Evolutionary conservation across 1,284 basidiomycete species (phyloP), one percentile per base, ranked within the genome.

Genomic region (Ceratobasidium sp.): DNA sequence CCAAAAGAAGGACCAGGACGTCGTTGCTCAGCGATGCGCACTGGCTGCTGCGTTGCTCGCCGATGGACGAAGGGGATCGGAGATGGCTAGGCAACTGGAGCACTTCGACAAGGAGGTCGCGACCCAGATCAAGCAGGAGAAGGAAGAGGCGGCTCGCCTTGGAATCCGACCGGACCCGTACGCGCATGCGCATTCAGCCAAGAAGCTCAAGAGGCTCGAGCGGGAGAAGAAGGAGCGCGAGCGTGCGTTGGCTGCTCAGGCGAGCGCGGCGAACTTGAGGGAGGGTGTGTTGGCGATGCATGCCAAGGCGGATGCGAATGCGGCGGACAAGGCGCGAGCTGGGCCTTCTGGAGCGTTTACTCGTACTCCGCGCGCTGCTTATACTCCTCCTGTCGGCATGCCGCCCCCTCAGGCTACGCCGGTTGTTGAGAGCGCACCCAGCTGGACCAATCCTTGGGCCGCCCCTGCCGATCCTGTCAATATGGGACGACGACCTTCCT

Each of bases 1-100:
- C 54, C 67, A 71, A 50, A 71, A 71, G 67, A 71, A 71, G 56
- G 67, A 71, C 45, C 67, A 71, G 56, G 67, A 71, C 17, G 51
- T 71, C n/a, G 67, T 71, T 22, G 67, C 67, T 50, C 67, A 56
- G 54, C 67, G 67, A 45, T 71, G 67, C 44, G 67, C 67, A 15
- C 44, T 71, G 24, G 67, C 67, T 31, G 67, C 67, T 29, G 36
- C 67, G 31, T 44, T 71, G 22, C 67, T 71, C 44, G 67, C 67
- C 67, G 67, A 71, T 7, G 67, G 67, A 24, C 67, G 67, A 31
- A 41, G 67, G 33, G 67, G 67, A 24, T 71, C 67, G 11, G 67
- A 71, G 44, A 71, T 71, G 67, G 36, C 67, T 4, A 41, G 67
- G 41, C 53, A 71, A 31, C 56, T 71, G 41, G 67, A 59, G 27